Evolutionary conservation across 768 basidiomycete species (phyloP).

Genomic region (Boletus rubropictus): DNA sequence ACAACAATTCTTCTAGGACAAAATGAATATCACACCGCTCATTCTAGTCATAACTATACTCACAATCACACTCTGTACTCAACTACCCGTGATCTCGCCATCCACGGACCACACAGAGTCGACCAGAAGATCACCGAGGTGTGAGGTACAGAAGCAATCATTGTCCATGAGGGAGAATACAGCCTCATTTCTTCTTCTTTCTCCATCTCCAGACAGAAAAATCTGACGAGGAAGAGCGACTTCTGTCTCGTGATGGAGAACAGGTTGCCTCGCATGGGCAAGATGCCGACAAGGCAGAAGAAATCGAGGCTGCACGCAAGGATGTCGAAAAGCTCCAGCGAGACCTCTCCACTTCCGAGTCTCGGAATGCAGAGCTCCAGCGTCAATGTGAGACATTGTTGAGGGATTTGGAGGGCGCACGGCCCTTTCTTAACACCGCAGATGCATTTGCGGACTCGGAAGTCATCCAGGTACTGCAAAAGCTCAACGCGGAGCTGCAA

Average conservation of each 20-base stretch:
- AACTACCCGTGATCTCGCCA: background rate
- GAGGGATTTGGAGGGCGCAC: background rate
- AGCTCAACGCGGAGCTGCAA: conserved; percentile 13
- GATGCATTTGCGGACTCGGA: conserved; percentile 4
- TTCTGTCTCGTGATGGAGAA: background rate
- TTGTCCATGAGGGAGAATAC: background rate
- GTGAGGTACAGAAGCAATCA: background rate
- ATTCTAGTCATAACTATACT: background rate
- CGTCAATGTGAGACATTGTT: background rate
- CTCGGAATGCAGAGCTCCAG: background rate
- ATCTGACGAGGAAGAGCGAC: background rate
- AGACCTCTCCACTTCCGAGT: background rate
- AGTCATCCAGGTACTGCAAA: conserved; percentile 3
- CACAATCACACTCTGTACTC: background rate
- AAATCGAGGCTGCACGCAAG: background rate
- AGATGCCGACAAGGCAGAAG: background rate
- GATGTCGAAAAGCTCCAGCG: background rate
- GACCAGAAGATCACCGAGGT: background rate
- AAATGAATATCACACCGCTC: background rate
- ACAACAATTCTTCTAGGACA: background rate
- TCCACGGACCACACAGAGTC: background rate
- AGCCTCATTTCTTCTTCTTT: background rate
- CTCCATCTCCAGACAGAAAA: background rate
- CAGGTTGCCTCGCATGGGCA: background rate
- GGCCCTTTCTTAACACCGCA: conserved; percentile 5